These are phyloP conservation scores for Pyrus communis DNA, from an alignment of 306 rosid genomes.

Conservation along the genomic window DNA sequence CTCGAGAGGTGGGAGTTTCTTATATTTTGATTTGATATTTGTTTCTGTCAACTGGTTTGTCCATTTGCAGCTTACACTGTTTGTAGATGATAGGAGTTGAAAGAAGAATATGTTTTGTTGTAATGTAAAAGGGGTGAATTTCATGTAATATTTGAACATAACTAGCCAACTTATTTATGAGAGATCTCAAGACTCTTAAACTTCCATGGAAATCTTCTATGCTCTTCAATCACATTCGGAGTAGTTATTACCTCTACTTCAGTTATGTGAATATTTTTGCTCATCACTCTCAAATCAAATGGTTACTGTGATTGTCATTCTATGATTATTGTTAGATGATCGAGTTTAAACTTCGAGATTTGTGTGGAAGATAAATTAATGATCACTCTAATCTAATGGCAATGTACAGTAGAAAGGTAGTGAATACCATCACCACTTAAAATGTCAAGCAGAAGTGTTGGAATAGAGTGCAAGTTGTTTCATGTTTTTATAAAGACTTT, in stretches of 20 bases:
- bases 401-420: no score
- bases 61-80: conserved; percentile 1
- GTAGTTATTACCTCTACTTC: background rate
- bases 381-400: no score
- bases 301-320: no score
- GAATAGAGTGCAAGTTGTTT: no score
- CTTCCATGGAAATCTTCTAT: background rate
- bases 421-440: no score
- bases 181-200: background rate
- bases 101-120: background rate
- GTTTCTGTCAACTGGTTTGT: background rate
- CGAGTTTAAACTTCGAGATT: no score
- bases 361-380: no score
- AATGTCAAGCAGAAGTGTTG: no score
- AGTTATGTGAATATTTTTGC: background rate
- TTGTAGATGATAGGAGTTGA: conserved; percentile 8
- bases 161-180: background rate
- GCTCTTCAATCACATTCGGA: background rate
- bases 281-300: background rate
- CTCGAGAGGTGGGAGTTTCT: conserved; percentile 2
- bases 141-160: background rate
- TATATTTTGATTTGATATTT: background rate
- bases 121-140: background rate
- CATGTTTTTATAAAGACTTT: no score
- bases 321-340: no score